Conservation (phyloP, 202 grass and related monocot species). For the Zizania palustris region DNA sequence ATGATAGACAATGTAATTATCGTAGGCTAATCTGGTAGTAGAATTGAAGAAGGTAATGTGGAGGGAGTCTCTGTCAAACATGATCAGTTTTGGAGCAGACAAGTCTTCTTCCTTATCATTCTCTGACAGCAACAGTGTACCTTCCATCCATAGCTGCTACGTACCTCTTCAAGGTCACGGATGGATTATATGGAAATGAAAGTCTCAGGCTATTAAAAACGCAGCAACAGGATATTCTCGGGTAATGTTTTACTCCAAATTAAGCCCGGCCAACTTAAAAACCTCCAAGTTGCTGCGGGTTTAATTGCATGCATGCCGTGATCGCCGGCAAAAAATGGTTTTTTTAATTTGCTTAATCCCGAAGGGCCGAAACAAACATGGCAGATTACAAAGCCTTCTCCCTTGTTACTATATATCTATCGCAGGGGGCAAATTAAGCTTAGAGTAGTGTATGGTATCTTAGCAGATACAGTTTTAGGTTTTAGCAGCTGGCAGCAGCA, state of each 20-base stretch:
- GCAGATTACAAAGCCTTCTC: slow-evolving; percentile 32
- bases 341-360: slow-evolving; percentile 47
- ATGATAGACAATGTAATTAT: no score
- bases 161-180: background rate
- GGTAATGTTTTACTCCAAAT: slow-evolving; percentile 67
- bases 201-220: slow-evolving; percentile 30
- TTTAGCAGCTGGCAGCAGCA: no score
- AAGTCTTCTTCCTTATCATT: slow-evolving; percentile 46
- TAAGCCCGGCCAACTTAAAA: slow-evolving; percentile 22
- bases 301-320: no score
- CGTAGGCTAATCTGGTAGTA: no score
- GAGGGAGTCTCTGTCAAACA: no score
- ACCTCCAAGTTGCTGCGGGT: background rate
- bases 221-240: slow-evolving; percentile 26
- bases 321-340: slow-evolving; percentile 4
- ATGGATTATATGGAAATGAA: slow-evolving; percentile 45
- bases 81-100: slow-evolving; percentile 1
- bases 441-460: no score
- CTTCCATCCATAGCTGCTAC: background rate
- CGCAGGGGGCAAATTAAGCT: no score
- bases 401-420: background rate
- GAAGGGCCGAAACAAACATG: slow-evolving; percentile 44
- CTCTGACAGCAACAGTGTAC: slow-evolving; percentile 50
- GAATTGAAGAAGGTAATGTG: no score
- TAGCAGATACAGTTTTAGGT: no score